Conservation (phyloP, 1,284 basidiomycete genomes). For the Amylostereum areolatum region DNA sequence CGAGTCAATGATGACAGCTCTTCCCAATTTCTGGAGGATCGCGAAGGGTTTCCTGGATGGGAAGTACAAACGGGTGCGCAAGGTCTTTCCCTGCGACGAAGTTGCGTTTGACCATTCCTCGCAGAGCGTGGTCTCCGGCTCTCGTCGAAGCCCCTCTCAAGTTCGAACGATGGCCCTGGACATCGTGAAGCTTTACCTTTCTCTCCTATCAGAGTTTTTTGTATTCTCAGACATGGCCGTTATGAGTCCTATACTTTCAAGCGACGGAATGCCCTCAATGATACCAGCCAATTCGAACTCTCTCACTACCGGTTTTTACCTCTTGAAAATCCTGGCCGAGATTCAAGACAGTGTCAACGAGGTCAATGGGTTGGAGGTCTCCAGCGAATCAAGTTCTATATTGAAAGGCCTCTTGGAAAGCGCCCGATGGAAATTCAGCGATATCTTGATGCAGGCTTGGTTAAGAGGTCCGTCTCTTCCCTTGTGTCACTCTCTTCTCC, state of each 20-base stretch:
- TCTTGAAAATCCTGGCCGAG: conserved; percentile 77
- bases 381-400: conserved; percentile 62
- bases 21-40: conserved; percentile 94
- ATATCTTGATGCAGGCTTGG: conserved; percentile 80
- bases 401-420: conserved; percentile 77
- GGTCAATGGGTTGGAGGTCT: conserved; percentile 76
- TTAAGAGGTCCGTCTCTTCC: conserved; percentile 54
- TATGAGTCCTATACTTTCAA: conserved; percentile 35
- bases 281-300: conserved; percentile 78
- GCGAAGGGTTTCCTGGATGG: conserved; percentile 89
- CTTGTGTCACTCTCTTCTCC: conserved; percentile 2
- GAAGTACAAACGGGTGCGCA: conserved; percentile 75
- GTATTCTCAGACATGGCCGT: conserved; percentile 74
- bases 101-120: conserved; percentile 1
- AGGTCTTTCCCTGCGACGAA: not conserved
- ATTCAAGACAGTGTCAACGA: conserved; percentile 86
- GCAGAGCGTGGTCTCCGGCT: conserved; percentile 21
- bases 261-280: conserved; percentile 41
- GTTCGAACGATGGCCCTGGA: conserved; percentile 90
- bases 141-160: conserved; percentile 74
- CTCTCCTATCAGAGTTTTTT: conserved; percentile 87
- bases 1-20: conserved; percentile 60
- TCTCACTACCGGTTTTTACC: conserved; percentile 77
- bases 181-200: conserved; percentile 84
- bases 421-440: conserved; percentile 84